Percentiles rank a stretch among this genome's conserved stretches.
phyloP scores from a whole-genome alignment of 202 grass and related monocot genomes.

The Setaria italica region DNA sequence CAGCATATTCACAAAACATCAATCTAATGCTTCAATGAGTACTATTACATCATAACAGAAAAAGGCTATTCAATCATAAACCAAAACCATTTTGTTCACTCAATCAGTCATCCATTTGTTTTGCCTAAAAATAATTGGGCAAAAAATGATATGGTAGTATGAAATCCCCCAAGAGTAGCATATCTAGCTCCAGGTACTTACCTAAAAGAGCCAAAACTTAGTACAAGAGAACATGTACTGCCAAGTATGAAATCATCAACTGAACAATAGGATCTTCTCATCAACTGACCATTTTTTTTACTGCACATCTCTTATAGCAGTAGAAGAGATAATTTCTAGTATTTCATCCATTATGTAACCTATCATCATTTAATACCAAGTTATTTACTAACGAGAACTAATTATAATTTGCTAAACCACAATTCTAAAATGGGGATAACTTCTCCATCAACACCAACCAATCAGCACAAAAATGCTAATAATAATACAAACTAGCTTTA shows the following conservation, averaged over 20 bases:
- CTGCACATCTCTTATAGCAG: neutral
- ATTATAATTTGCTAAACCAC: constrained; percentile 18
- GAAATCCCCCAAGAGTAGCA: constrained; percentile 22
- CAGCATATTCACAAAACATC: constrained; percentile 22
- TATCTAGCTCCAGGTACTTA: constrained; percentile 30
- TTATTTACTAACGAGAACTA: neutral
- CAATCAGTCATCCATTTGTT: constrained; percentile 31
- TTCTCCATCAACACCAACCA: neutral
- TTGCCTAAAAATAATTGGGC: constrained; percentile 12
- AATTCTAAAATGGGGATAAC: neutral
- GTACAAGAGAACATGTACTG: constrained; percentile 1
- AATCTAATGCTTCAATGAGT: constrained; percentile 7
- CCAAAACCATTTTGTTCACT: constrained; percentile 15
- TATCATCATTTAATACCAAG: constrained; percentile 9
- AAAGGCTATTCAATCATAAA: neutral
- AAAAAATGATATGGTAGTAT: constrained; percentile 7
- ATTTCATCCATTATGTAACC: neutral
- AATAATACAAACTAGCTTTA: constrained; percentile 30
- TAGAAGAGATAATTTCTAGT: neutral
- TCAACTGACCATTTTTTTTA: neutral
- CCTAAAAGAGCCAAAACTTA: neutral
- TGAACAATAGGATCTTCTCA: neutral
- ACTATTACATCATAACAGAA: neutral
- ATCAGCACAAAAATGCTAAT: constrained; percentile 27
- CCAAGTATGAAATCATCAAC: neutral